These are phyloP conservation scores for Rubia balearica DNA, from an alignment of 305 asterid species.

Conservation along the genomic window DNA sequence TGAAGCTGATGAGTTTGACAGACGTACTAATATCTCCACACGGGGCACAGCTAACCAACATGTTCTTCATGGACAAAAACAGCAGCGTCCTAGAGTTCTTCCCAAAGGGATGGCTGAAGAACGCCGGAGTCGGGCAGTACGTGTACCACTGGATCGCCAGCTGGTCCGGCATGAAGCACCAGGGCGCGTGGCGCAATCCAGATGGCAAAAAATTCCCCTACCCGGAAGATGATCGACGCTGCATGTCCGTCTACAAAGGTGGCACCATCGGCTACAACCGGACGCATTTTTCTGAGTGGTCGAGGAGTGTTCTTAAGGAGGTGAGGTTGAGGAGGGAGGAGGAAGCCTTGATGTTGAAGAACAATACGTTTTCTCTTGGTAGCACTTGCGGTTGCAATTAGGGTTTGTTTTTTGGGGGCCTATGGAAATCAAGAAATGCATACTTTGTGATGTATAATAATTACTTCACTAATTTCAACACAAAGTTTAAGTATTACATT, in stretches of 20 bases:
- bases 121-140: constrained; percentile 66
- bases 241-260: constrained; percentile 49
- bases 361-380: not conserved
- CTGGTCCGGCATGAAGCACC: constrained; percentile 73
- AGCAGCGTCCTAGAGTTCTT: constrained; percentile 68
- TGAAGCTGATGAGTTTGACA: constrained; percentile 50
- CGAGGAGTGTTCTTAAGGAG: constrained; percentile 31
- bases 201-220: constrained; percentile 37
- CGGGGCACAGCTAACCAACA: constrained; percentile 66
- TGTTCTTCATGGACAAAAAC: constrained; percentile 61
- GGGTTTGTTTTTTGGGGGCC: not conserved
- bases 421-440: too few species aligned
- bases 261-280: constrained; percentile 48
- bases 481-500: too few species aligned
- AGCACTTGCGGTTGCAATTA: constrained; percentile 27
- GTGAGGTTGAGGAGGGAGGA: constrained; percentile 35
- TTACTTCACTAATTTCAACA: too few species aligned
- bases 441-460: too few species aligned
- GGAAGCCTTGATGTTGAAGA: constrained; percentile 10
- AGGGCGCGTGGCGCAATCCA: constrained; percentile 74
- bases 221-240: constrained; percentile 45
- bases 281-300: constrained; percentile 46
- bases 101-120: constrained; percentile 71
- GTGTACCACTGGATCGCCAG: constrained; percentile 67
- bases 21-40: constrained; percentile 63